Evolutionary conservation across 345 rosid genomes (phyloP).

Genomic region (Tarenaya hassleriana): DNA sequence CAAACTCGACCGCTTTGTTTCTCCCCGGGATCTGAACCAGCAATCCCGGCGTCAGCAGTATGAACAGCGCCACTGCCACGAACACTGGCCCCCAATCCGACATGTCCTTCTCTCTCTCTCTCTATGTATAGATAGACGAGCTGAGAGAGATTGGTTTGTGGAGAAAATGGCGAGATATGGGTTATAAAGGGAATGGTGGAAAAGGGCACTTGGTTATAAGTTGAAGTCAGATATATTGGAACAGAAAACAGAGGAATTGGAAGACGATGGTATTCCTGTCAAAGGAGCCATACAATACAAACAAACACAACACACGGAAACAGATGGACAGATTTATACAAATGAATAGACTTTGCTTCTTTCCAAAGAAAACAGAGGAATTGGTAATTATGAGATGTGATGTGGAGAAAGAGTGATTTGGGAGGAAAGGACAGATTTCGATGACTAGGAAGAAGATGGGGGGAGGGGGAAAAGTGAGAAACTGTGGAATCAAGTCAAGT

Average conservation of each 20-base stretch:
- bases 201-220: no score
- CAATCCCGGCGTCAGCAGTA: slow-evolving; percentile 77
- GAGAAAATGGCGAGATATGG: no score
- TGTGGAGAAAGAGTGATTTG: slow-evolving; percentile 28
- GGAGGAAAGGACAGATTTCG: slow-evolving; percentile 21
- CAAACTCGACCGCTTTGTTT: slow-evolving; percentile 50
- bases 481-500: no score
- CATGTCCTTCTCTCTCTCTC: slow-evolving; percentile 31
- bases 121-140: background rate
- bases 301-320: no score
- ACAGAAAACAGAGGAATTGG: no score
- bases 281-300: no score
- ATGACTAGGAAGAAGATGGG: slow-evolving; percentile 35
- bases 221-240: no score
- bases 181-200: no score
- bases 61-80: slow-evolving; percentile 72
- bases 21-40: slow-evolving; percentile 75
- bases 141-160: slow-evolving; percentile 4
- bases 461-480: slow-evolving; percentile 23
- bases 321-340: no score
- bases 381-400: slow-evolving; percentile 28
- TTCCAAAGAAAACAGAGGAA: slow-evolving; percentile 23
- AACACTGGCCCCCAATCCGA: slow-evolving; percentile 96
- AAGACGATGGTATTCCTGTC: no score
- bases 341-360: no score